Conservation (phyloP, 1,284 basidiomycete species). For the Irpex lacteus region DNA sequence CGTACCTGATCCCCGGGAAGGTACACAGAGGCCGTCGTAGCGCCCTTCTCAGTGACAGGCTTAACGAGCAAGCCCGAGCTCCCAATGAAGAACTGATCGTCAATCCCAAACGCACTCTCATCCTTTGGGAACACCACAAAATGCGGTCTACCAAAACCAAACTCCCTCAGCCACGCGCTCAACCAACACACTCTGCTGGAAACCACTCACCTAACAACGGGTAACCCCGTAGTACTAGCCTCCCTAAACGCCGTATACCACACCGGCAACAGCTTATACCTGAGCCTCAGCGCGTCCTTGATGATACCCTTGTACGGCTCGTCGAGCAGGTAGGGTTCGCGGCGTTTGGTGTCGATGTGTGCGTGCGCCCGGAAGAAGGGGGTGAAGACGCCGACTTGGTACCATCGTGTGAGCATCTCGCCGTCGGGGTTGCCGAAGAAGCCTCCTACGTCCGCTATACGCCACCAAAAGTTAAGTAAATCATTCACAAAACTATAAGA, state of each 20-base stretch:
- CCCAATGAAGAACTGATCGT: conserved; percentile 95
- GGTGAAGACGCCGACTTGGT: conserved; percentile 91
- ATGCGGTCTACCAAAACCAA: conserved; percentile 66
- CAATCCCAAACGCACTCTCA: conserved; percentile 79
- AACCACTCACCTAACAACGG: conserved; percentile 68
- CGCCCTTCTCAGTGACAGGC: conserved; percentile 81
- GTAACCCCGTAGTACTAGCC: conserved; percentile 75
- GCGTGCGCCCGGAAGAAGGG: conserved; percentile 99
- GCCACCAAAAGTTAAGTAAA: conserved; percentile 6
- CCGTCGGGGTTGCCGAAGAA: conserved; percentile 97
- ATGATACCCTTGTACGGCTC: conserved; percentile 86
- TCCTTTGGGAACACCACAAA: conserved; percentile 93
- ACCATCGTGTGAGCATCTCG: conserved; percentile 97
- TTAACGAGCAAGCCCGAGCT: conserved; percentile 89
- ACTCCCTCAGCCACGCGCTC: neutral
- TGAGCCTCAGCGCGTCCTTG: conserved; percentile 75
- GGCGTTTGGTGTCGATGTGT: conserved; percentile 96
- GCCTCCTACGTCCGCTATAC: conserved; percentile 89
- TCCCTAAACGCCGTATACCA: conserved; percentile 98
- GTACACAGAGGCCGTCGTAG: conserved; percentile 74
- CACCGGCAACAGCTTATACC: conserved; percentile 87
- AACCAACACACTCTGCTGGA: neutral
- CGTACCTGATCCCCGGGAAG: conserved; percentile 88
- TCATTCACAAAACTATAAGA: neutral
- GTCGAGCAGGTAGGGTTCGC: conserved; percentile 92